phyloP scores from a whole-genome alignment of 208 protist genomes.

The Trypanosoma rangeli region DNA sequence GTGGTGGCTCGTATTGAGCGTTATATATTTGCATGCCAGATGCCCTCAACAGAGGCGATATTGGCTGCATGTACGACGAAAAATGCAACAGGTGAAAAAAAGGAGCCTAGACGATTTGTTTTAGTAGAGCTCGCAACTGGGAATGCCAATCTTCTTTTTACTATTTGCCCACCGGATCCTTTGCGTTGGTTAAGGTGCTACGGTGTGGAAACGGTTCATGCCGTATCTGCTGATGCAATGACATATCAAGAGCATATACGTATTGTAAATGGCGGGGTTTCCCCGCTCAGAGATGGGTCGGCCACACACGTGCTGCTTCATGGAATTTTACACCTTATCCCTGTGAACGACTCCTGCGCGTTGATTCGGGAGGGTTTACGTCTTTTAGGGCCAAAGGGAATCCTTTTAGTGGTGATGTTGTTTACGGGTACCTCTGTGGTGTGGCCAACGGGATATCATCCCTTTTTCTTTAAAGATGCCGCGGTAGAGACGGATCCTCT shows the following conservation, averaged over 20 bases:
- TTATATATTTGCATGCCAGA: conserved; percentile 8
- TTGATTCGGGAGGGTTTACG: conserved; percentile 17
- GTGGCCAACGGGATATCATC: conserved; percentile 22
- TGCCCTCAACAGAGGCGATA: neutral
- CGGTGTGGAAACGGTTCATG: conserved; percentile 7
- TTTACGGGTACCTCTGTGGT: neutral
- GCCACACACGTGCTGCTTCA: conserved; percentile 22
- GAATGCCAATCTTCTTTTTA: conserved; percentile 21
- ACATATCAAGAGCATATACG: conserved; percentile 16
- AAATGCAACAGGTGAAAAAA: neutral
- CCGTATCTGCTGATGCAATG: conserved; percentile 1
- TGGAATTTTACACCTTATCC: neutral
- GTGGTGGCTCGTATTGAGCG: conserved; percentile 18
- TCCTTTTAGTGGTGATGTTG: conserved; percentile 11
- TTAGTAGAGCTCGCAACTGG: conserved; percentile 12
- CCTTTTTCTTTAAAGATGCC: conserved; percentile 14
- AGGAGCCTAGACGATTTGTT: neutral
- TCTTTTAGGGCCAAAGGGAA: conserved; percentile 6
- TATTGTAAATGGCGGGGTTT: conserved; percentile 9
- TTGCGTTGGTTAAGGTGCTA: conserved; percentile 14
- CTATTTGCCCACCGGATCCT: conserved; percentile 20
- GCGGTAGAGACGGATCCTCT: neutral
- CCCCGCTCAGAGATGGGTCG: conserved; percentile 8
- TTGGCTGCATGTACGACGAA: neutral
- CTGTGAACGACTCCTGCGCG: conserved; percentile 7